These are phyloP conservation scores for Suillus tomentosus DNA, from an alignment of 768 basidiomycete genomes.

Conservation along the genomic window DNA sequence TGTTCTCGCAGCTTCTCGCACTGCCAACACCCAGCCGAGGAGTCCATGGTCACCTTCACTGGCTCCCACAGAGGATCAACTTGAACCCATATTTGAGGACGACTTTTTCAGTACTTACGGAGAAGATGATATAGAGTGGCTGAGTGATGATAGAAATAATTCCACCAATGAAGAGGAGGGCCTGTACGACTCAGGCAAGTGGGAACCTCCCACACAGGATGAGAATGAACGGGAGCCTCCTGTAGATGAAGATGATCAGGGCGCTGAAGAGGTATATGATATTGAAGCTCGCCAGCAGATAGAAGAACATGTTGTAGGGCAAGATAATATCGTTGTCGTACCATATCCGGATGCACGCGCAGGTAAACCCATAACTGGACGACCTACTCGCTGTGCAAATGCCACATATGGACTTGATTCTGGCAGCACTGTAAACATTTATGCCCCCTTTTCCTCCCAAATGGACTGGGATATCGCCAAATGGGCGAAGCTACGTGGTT, in stretches of 20 bases:
- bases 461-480: conserved; percentile 39
- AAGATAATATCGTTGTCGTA: not conserved
- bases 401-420: not conserved
- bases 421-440: conserved; percentile 4
- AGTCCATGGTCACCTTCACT: no score
- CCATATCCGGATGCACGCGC: not conserved
- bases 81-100: not conserved
- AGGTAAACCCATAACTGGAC: not conserved
- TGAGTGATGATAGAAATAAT: not conserved
- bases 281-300: not conserved
- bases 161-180: not conserved
- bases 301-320: not conserved
- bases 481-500: conserved; percentile 42
- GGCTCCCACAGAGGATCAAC: not conserved
- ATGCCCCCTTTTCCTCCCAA: conserved; percentile 23
- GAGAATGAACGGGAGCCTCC: no score
- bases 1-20: not conserved
- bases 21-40: no score
- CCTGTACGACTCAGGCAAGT: not conserved
- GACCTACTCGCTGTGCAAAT: not conserved
- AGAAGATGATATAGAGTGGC: not conserved
- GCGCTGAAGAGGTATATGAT: not conserved
- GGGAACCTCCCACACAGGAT: not conserved
- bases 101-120: conserved; percentile 1
- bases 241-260: not conserved